These are phyloP conservation scores for Macadamia integrifolia DNA, from an alignment of 164 flowering plant species.

Conservation along the genomic window DNA sequence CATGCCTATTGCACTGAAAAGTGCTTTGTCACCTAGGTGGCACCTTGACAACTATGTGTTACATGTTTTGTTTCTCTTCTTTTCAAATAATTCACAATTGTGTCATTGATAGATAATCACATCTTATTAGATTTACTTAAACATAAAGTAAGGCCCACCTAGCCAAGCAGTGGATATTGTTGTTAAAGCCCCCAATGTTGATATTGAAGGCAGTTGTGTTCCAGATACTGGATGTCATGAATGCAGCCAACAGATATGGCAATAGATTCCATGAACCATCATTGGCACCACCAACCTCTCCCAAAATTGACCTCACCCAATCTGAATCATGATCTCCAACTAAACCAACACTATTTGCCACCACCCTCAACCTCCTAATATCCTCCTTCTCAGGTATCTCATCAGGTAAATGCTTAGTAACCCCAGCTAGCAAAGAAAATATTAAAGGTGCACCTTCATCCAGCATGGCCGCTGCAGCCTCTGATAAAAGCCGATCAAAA, in stretches of 20 bases:
- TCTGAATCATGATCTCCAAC: conserved; percentile 75
- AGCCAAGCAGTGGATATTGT: conserved; percentile 87
- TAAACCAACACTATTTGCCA: conserved; percentile 60
- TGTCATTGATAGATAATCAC: neutral
- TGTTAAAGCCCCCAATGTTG: conserved; percentile 87
- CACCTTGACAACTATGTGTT: too few species aligned
- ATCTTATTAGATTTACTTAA: neutral
- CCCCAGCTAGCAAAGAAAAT: conserved; percentile 59
- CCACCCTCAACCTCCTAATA: conserved; percentile 66
- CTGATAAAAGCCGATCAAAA: conserved; percentile 69
- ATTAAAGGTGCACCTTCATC: conserved; percentile 83
- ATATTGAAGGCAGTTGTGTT: conserved; percentile 72
- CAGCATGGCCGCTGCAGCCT: conserved; percentile 82
- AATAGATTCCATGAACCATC: conserved; percentile 88
- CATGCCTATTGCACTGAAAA: too few species aligned
- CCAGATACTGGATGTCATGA: conserved; percentile 91
- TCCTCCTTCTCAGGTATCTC: conserved; percentile 82
- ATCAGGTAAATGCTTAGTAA: conserved; percentile 70
- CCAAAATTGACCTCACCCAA: conserved; percentile 75
- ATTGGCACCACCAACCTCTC: conserved; percentile 78
- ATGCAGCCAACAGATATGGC: conserved; percentile 76
- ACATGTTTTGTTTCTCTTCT: too few species aligned
- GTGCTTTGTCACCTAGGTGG: too few species aligned
- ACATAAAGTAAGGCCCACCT: conserved; percentile 37
- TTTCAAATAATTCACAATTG: too few species aligned